Percentiles rank a stretch among this genome's conserved stretches.
These are phyloP conservation scores for Kurtzmaniella natalensis DNA, from an alignment of 1,139 yeast species.

Conservation along the genomic window DNA sequence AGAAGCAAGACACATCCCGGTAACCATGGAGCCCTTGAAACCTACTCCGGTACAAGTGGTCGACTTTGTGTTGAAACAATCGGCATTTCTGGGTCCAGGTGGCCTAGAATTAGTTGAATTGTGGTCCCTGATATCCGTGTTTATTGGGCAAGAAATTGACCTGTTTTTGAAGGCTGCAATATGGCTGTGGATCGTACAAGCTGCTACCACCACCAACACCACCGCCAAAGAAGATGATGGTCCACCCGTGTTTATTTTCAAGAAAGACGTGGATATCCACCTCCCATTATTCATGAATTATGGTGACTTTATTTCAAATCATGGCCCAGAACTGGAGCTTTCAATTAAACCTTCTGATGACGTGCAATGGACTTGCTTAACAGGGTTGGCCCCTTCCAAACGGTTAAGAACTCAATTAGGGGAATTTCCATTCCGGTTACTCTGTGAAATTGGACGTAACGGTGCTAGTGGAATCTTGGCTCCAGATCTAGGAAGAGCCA, in stretches of 20 bases:
- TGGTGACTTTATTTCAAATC: constrained; percentile 15
- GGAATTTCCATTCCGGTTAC: constrained; percentile 37
- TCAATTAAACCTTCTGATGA: constrained; percentile 32
- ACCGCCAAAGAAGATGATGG: constrained; percentile 3
- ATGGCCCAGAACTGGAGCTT: constrained; percentile 16
- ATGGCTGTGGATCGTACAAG: constrained; percentile 34
- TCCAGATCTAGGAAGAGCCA: constrained; percentile 47
- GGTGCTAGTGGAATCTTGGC: constrained; percentile 57
- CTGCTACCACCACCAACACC: background rate
- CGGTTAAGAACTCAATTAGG: constrained; percentile 31
- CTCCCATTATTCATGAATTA: constrained; percentile 12
- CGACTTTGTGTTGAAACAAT: constrained; percentile 21
- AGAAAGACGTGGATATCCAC: constrained; percentile 2
- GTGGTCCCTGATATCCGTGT: constrained; percentile 25
- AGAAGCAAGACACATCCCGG: too few relatives aligned
- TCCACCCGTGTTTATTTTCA: constrained; percentile 12
- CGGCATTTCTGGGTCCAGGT: constrained; percentile 34
- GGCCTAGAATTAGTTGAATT: constrained; percentile 28
- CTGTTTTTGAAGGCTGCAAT: constrained; percentile 32
- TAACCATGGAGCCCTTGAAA: too few relatives aligned
- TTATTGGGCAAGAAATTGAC: constrained; percentile 21
- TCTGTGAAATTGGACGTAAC: constrained; percentile 49
- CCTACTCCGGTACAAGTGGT: constrained; percentile 30
- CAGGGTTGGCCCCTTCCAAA: constrained; percentile 34
- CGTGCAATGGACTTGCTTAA: constrained; percentile 39